phyloP scores from a whole-genome alignment of 1,139 yeast species.

The Taiozyma onychis region DNA sequence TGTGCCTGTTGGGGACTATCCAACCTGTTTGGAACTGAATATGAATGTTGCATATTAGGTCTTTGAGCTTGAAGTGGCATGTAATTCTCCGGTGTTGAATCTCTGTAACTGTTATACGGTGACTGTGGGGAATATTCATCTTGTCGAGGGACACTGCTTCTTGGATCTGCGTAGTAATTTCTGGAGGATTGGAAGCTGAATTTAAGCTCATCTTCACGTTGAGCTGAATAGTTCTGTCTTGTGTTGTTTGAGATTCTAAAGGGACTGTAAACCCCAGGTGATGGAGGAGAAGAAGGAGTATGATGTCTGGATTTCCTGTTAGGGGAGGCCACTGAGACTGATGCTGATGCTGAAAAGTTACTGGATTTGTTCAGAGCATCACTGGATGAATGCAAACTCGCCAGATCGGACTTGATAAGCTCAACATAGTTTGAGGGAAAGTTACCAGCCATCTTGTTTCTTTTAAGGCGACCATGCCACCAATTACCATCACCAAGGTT shows the following conservation, averaged over 20 bases:
- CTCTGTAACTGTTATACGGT: conserved; percentile 7
- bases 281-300: neutral
- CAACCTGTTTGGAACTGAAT: conserved; percentile 18
- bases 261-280: neutral
- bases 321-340: conserved; percentile 1
- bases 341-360: neutral
- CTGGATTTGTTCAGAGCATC: neutral
- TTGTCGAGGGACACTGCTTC: neutral
- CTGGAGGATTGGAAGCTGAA: conserved; percentile 23
- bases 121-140: conserved; percentile 5
- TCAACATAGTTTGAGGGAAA: conserved; percentile 90
- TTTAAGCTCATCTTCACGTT: conserved; percentile 15
- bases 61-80: conserved; percentile 2
- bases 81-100: neutral
- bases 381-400: neutral
- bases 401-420: conserved; percentile 33
- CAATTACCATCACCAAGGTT: conserved; percentile 82
- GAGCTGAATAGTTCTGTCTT: neutral
- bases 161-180: conserved; percentile 13
- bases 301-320: neutral
- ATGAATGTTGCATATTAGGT: conserved; percentile 19
- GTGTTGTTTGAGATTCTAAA: neutral
- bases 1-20: conserved; percentile 1
- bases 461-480: conserved; percentile 80
- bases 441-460: conserved; percentile 79